These are phyloP conservation scores for Sporothrix humicola DNA, from an alignment of 2,329 filamentous ascomycete species.

Conservation along the genomic window DNA sequence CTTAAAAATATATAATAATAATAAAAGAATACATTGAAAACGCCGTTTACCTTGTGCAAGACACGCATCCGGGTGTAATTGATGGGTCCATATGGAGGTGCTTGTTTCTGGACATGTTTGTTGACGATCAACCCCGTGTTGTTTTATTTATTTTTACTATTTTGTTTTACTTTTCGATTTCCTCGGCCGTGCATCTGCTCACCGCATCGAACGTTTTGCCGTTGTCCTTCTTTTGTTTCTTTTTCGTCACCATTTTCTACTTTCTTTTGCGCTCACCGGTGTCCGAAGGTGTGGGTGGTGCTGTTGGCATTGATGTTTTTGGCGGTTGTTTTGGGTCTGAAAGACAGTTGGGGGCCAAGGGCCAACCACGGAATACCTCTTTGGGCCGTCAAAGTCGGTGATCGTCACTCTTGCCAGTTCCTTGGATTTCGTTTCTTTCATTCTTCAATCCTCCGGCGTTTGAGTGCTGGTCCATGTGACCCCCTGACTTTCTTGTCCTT, in stretches of 20 bases:
- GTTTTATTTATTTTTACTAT: background rate
- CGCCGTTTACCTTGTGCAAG: too few species aligned
- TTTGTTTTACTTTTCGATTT: background rate
- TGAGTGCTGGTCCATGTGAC: background rate
- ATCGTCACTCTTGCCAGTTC: conserved; percentile 9
- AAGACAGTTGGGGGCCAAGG: background rate
- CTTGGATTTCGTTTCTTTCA: background rate
- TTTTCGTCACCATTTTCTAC: background rate
- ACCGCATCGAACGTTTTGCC: background rate
- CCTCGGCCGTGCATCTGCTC: background rate
- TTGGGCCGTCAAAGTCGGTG: conserved; percentile 4
- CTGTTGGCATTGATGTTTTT: too few species aligned
- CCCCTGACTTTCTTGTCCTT: background rate
- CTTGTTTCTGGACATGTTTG: background rate
- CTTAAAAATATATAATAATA: too few species aligned
- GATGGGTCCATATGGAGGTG: background rate
- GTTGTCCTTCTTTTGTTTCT: background rate
- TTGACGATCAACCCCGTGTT: background rate
- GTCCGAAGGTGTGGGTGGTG: background rate
- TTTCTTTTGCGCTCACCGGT: conserved; percentile 22
- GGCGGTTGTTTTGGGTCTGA: too few species aligned
- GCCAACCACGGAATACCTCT: conserved; percentile 10
- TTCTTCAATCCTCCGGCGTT: background rate
- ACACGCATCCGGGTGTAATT: too few species aligned
- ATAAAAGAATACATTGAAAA: too few species aligned